A percentile compares a stretch with the other conserved stretches of the same genome.
Evolutionary conservation across 495 filamentous ascomycete species (phyloP).

Genomic region (Staphylotrichum tortipilum): DNA sequence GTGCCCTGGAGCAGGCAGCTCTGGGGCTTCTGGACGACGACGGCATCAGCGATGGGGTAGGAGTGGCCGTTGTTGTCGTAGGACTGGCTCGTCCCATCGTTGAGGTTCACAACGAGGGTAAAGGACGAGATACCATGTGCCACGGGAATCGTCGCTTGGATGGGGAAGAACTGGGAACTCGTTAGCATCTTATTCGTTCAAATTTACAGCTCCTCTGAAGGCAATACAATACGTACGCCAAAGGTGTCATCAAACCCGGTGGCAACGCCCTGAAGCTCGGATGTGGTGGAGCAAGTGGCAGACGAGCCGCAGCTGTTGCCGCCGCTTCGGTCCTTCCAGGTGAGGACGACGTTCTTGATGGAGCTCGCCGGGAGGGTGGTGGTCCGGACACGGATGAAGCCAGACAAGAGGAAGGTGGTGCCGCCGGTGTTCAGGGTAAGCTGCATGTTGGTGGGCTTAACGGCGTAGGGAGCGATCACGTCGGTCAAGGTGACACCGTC

Average conservation of each 20-base stretch:
- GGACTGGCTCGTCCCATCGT: constrained; percentile 29
- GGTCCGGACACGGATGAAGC: constrained; percentile 37
- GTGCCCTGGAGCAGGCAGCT: constrained; percentile 36
- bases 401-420: constrained; percentile 29
- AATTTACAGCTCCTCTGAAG: no score
- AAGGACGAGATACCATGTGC: constrained; percentile 41
- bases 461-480: constrained; percentile 47
- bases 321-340: constrained; percentile 93
- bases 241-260: constrained; percentile 54
- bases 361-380: constrained; percentile 26
- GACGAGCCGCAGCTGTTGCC: constrained; percentile 60
- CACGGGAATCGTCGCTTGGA: constrained; percentile 27
- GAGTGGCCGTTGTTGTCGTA: constrained; percentile 42
- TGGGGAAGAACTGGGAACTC: constrained; percentile 37
- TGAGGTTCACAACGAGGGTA: constrained; percentile 32
- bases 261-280: constrained; percentile 37
- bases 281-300: constrained; percentile 35
- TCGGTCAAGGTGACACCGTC: constrained; percentile 40
- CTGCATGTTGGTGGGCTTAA: constrained; percentile 50
- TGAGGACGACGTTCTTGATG: constrained; percentile 46
- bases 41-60: constrained; percentile 36
- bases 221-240: constrained; percentile 37
- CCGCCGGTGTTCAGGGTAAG: constrained; percentile 33
- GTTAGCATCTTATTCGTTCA: no score
- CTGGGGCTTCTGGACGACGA: constrained; percentile 38